These are phyloP conservation scores for Aethionema arabicum DNA, from an alignment of 345 rosid species.

Conservation along the genomic window DNA sequence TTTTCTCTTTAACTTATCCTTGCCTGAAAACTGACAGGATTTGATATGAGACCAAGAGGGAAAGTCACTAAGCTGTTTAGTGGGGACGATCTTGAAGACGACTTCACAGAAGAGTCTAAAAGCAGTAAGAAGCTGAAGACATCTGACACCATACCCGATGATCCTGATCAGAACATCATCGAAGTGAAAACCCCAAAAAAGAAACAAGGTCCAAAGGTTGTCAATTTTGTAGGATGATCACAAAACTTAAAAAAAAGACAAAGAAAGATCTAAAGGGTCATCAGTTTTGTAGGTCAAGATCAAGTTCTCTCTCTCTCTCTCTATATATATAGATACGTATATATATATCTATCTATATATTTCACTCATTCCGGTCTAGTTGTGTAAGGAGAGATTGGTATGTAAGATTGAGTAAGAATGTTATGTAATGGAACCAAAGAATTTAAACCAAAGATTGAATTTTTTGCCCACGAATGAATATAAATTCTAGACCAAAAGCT, in stretches of 20 bases:
- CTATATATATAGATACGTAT: not conserved
- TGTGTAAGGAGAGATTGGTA: conserved; percentile 6
- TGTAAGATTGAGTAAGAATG: conserved; percentile 14
- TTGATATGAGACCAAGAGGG: conserved; percentile 45
- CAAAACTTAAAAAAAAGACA: not conserved
- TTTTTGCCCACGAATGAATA: not conserved
- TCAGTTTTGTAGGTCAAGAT: conserved; percentile 33
- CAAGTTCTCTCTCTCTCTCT: not conserved
- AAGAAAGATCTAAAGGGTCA: conserved; percentile 26
- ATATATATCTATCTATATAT: too few species aligned
- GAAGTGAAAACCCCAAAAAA: conserved; percentile 47
- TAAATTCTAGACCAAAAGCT: not conserved
- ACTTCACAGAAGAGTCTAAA: conserved; percentile 48
- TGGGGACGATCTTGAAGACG: conserved; percentile 93
- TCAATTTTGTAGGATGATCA: conserved; percentile 58
- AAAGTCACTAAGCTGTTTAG: conserved; percentile 62
- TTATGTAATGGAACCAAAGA: conserved; percentile 20
- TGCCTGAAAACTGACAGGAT: conserved; percentile 43
- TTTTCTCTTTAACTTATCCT: conserved; percentile 14
- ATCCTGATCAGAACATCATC: conserved; percentile 34
- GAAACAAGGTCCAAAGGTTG: conserved; percentile 67
- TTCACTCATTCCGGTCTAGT: not conserved
- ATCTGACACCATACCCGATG: conserved; percentile 22
- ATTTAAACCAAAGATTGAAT: not conserved
- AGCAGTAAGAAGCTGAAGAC: conserved; percentile 37